Conservation (phyloP, 192 early-diverging fungal genomes). For the Coemansia sp. region DNA sequence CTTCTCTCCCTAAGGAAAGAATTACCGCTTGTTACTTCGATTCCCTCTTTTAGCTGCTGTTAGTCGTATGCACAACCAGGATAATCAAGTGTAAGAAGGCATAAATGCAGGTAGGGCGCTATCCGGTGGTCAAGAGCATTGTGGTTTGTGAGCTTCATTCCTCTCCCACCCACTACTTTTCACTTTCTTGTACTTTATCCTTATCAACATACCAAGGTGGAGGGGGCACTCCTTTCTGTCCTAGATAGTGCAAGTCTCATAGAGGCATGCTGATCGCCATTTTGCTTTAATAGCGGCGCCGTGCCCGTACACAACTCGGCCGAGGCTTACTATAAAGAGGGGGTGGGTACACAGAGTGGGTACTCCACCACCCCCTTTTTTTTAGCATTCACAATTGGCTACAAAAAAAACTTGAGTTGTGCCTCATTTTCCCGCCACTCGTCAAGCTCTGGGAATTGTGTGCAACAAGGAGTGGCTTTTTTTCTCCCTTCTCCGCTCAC, state of each 20-base stretch:
- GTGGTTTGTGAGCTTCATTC: not conserved
- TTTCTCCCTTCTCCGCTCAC: not conserved
- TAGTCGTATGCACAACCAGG: not conserved
- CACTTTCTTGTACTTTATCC: not conserved
- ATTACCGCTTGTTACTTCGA: not conserved
- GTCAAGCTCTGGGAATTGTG: not conserved
- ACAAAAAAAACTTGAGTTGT: not conserved
- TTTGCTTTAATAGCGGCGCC: not conserved
- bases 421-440: not conserved
- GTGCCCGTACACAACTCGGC: not conserved
- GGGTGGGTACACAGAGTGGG: not conserved
- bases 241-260: not conserved
- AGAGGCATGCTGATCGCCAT: not conserved
- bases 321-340: not conserved
- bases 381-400: not conserved
- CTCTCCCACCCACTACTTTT: not conserved
- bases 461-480: slow-evolving; percentile 2
- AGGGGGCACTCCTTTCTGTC: not conserved
- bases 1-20: not conserved
- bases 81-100: slow-evolving; percentile 3
- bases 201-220: not conserved
- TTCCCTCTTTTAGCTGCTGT: not conserved
- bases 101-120: slow-evolving; percentile 6
- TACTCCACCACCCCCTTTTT: not conserved
- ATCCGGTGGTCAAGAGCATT: slow-evolving; percentile 3